Conservation (phyloP, 768 basidiomycete genomes). For the Suillus discolor region DNA sequence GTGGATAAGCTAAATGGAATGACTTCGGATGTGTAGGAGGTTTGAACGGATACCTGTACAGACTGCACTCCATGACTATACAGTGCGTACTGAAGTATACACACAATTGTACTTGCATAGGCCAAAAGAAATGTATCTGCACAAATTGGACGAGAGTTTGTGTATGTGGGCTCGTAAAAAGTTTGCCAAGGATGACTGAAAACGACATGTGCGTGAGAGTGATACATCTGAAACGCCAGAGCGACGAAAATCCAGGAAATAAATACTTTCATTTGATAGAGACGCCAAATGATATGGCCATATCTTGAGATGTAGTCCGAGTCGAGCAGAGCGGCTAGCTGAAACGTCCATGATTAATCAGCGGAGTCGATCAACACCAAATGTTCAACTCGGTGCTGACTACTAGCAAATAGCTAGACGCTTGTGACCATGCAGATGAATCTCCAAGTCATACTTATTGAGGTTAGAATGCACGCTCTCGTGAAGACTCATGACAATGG, state of each 20-base stretch:
- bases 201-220: not conserved
- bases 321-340: too few relatives aligned
- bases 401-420: too few relatives aligned
- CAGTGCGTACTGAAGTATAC: not conserved
- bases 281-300: slow-evolving; percentile 18
- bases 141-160: not conserved
- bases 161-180: slow-evolving; percentile 8
- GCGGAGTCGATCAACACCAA: not conserved
- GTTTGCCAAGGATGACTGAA: slow-evolving; percentile 34
- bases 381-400: not conserved
- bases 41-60: not conserved
- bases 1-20: slow-evolving; percentile 18
- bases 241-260: slow-evolving; percentile 18
- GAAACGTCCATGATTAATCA: too few relatives aligned
- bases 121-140: not conserved
- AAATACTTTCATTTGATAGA: slow-evolving; percentile 24
- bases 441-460: not conserved
- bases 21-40: not conserved
- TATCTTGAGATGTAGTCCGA: slow-evolving; percentile 12
- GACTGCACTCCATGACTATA: not conserved
- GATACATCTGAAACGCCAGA: slow-evolving; percentile 10
- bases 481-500: slow-evolving; percentile 7
- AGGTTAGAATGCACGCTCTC: not conserved
- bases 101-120: not conserved
- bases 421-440: not conserved